Evolutionary conservation across 1,284 basidiomycete genomes (phyloP), one percentile per base, ranked within the genome.

Genomic region (Kwoniella shivajii): DNA sequence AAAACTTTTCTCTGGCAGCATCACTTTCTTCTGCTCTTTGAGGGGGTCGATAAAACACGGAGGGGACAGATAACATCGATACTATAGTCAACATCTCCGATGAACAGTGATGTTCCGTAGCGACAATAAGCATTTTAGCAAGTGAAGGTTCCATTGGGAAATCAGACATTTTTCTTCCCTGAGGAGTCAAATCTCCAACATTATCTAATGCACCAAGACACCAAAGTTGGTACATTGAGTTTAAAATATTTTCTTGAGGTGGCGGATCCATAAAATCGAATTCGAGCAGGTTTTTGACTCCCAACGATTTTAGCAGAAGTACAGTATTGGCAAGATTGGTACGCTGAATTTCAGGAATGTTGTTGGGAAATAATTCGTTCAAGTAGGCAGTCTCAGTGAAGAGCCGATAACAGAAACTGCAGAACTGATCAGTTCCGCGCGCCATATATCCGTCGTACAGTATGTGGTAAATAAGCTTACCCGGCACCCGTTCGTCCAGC

Each of bases 231-330:
- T 98, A 98, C 94, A 98, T 98, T 2, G 92, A 96, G 74, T 96
- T 97, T 46, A 95, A 81, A 66, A 94, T 95, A 73, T 95, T 95
- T 58, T 89, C 90, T 69, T 85, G 83, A 5, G 79, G 80, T 0
- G 96, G 96, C 3, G 96, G 96, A 75, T 98, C 96, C 85, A 99
- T 90, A 74, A 99, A 99, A 79, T 99, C 95, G 74, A 99, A 99
- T 57, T 94, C 93, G 66, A 99, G 90, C 52, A 99, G 84, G 74
- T 99, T 85, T 84, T 86, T 94, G 80, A 80, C 98, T 27, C 95
- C 96, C 14, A 99, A 81, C 2, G 92, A 94, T 77, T 99, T 99
- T 55, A 99, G 84, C 44, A 97, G 77, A 14, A 99, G 79, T 1
- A 99, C 96, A 1, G 95, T 95, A 84, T 95, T 96, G 53, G 92